Conservation (phyloP, 208 protist species). For the Acanthamoeba sp. region DNA sequence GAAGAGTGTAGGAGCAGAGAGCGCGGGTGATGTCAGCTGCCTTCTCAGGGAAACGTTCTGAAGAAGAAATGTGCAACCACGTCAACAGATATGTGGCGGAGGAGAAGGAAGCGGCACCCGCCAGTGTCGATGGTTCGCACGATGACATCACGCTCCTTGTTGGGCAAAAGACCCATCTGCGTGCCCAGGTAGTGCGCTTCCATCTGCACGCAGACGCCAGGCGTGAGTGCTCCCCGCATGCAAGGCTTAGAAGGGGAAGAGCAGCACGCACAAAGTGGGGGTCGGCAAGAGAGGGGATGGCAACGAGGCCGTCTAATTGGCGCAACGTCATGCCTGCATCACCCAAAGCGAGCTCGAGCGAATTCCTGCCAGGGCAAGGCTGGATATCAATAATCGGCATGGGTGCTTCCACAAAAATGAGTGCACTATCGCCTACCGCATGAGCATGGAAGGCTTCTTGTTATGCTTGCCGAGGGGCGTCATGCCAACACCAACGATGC, state of each 20-base stretch:
- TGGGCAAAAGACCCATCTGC: slow-evolving; percentile 79
- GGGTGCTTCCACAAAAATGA: too few species aligned
- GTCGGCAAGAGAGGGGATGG: slow-evolving; percentile 90
- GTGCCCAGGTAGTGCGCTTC: slow-evolving; percentile 90
- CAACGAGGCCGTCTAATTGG: slow-evolving; percentile 90
- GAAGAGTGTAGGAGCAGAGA: background rate
- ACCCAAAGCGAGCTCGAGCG: slow-evolving; percentile 86
- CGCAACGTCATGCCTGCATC: slow-evolving; percentile 86
- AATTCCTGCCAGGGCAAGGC: slow-evolving; percentile 72
- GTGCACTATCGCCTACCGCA: background rate
- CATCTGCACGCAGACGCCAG: slow-evolving; percentile 79
- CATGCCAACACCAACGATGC: slow-evolving; percentile 88
- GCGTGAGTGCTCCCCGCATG: background rate
- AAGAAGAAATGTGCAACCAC: too few species aligned
- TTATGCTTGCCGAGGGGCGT: slow-evolving; percentile 87
- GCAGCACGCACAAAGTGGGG: slow-evolving; percentile 86
- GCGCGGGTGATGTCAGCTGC: too few species aligned
- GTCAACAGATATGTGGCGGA: too few species aligned
- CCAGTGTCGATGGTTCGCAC: slow-evolving; percentile 90
- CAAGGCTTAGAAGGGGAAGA: too few species aligned
- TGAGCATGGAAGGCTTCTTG: slow-evolving; percentile 83
- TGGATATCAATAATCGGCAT: too few species aligned
- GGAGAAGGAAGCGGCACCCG: slow-evolving; percentile 66
- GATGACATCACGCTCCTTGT: slow-evolving; percentile 83
- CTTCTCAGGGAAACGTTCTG: too few species aligned